phyloP scores from a whole-genome alignment of 805 yeast species.

The Ogataea wickerhamii region DNA sequence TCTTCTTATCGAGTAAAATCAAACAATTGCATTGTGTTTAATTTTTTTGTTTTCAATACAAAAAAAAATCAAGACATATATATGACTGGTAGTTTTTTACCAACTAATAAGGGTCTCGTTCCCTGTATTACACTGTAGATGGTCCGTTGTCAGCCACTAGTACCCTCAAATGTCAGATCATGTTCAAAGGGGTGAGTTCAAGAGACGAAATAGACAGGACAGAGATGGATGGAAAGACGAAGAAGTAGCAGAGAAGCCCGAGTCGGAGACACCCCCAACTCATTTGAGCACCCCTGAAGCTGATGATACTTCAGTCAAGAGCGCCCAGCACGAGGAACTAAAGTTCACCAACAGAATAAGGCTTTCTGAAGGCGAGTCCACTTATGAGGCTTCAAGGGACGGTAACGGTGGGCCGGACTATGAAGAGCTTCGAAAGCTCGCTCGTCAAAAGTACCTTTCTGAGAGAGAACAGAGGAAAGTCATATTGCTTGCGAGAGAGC shows the following conservation, averaged over 20 bases:
- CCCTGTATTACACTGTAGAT: too few relatives aligned
- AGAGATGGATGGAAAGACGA: constrained; percentile 6
- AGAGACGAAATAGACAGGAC: constrained; percentile 14
- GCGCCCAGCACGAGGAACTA: constrained; percentile 3
- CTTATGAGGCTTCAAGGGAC: constrained; percentile 5
- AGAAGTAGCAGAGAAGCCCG: neutral
- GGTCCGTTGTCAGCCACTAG: too few relatives aligned
- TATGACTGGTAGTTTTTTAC: too few relatives aligned
- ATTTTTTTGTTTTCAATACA: too few relatives aligned
- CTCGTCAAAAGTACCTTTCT: constrained; percentile 46
- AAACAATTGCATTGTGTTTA: too few relatives aligned
- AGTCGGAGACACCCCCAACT: neutral
- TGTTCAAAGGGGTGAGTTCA: constrained; percentile 18
- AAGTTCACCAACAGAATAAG: constrained; percentile 3
- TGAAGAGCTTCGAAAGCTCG: constrained; percentile 38
- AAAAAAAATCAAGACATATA: too few relatives aligned
- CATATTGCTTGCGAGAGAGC: constrained; percentile 42
- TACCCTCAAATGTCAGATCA: constrained; percentile 1
- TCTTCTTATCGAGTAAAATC: too few relatives aligned
- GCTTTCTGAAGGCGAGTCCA: constrained; percentile 5
- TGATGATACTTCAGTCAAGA: neutral
- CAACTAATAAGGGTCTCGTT: too few relatives aligned
- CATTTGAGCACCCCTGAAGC: neutral
- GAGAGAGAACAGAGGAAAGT: constrained; percentile 48
- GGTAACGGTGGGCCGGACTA: constrained; percentile 18